Evolutionary conservation across 225 moss, liverwort and hornwort genomes (phyloP).

Genomic region (Antitrichia curtipendula): DNA sequence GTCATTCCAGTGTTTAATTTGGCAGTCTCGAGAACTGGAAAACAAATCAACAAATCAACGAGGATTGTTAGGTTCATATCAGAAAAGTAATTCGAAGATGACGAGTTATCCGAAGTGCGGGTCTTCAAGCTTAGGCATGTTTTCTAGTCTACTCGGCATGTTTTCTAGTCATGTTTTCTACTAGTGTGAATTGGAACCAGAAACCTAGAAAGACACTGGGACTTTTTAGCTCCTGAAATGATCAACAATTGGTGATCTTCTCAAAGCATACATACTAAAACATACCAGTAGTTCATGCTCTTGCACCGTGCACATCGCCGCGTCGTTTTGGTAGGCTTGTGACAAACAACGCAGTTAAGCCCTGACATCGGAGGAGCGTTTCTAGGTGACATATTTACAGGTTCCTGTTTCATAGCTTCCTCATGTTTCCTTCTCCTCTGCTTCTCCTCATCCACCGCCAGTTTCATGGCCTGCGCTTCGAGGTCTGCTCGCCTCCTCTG

Average conservation of each 20-base stretch:
- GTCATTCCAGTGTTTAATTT: conserved; percentile 67
- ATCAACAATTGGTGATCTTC: too few species aligned
- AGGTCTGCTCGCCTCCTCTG: conserved; percentile 30
- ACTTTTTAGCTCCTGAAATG: neutral
- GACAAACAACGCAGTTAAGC: conserved; percentile 52
- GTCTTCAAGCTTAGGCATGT: neutral
- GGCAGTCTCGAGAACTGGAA: conserved; percentile 71
- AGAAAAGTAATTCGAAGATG: neutral
- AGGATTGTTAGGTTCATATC: neutral
- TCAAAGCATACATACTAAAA: neutral
- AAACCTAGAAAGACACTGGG: neutral
- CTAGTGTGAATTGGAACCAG: neutral
- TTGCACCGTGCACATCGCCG: conserved; percentile 88
- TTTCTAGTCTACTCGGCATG: neutral
- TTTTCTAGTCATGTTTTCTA: neutral
- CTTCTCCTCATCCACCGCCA: conserved; percentile 6
- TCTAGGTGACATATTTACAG: neutral
- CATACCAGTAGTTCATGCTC: conserved; percentile 75
- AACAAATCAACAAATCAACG: neutral
- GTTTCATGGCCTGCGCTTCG: conserved; percentile 16
- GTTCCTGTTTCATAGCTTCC: neutral
- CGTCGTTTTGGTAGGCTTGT: conserved; percentile 25
- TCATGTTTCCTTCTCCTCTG: conserved; percentile 6
- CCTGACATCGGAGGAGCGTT: neutral
- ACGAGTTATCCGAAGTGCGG: neutral